Conservation (phyloP, 73 alveolate species). For the Tetrahymena malaccensis region DNA sequence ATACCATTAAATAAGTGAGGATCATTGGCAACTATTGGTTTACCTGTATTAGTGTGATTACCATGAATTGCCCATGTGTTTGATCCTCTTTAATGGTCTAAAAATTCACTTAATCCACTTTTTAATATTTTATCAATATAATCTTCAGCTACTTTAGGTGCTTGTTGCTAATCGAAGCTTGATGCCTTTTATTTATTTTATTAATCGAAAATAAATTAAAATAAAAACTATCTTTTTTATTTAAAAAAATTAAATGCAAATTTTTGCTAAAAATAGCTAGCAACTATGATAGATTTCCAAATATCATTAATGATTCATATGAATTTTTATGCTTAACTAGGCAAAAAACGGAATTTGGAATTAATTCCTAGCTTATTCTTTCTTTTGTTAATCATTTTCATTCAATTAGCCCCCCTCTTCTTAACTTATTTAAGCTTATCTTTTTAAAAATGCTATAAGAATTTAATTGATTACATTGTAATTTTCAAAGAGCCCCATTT, state of each 20-base stretch:
- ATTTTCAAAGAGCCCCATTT: neutral
- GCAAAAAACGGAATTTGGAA: no score
- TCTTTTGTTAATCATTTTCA: no score
- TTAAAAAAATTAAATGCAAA: neutral
- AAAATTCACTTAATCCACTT: slow-evolving; percentile 20
- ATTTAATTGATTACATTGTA: neutral
- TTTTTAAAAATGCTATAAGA: no score
- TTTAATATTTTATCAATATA: neutral
- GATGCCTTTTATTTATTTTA: neutral
- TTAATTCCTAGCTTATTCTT: no score
- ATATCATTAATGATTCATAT: no score
- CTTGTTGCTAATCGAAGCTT: neutral
- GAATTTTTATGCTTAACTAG: no score
- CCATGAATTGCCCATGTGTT: slow-evolving; percentile 91
- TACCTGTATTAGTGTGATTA: slow-evolving; percentile 82
- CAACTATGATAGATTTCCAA: no score
- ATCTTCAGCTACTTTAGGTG: neutral
- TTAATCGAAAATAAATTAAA: neutral
- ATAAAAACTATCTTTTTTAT: neutral
- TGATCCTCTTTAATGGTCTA: slow-evolving; percentile 50
- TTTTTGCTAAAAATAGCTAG: neutral
- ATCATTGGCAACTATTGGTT: slow-evolving; percentile 86
- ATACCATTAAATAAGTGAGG: slow-evolving; percentile 79
- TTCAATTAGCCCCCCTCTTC: no score
- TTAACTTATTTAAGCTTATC: no score